Evolutionary conservation across 768 basidiomycete species (phyloP).

Genomic region (Auricularia heimuer): DNA sequence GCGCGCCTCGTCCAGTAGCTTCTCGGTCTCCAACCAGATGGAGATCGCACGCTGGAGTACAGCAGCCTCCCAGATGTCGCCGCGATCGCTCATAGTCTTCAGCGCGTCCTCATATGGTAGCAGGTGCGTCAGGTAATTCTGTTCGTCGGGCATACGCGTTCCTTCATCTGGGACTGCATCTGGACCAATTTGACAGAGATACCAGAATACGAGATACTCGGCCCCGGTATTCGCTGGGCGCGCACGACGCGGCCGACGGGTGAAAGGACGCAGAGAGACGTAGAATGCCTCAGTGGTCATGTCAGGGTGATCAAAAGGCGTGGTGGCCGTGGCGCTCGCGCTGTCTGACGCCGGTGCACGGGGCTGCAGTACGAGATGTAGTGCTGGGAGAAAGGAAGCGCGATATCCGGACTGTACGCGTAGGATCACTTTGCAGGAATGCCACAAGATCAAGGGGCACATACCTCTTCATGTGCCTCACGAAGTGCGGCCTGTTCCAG

Average conservation of each 20-base stretch:
- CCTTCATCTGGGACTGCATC: conserved; percentile 41
- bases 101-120: conserved; percentile 35
- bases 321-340: not conserved
- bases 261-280: conserved; percentile 26
- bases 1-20: no score
- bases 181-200: conserved; percentile 40
- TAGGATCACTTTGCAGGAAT: conserved; percentile 28
- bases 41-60: no score
- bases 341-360: not conserved
- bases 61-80: no score
- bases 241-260: conserved; percentile 8
- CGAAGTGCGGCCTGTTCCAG: conserved; percentile 49
- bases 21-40: no score
- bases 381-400: conserved; percentile 1
- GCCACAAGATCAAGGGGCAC: conserved; percentile 42
- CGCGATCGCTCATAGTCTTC: not conserved
- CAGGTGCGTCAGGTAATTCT: conserved; percentile 35
- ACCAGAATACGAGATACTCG: conserved; percentile 49
- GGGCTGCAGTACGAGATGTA: conserved; percentile 4
- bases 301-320: not conserved
- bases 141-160: conserved; percentile 52
- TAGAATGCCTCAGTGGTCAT: conserved; percentile 37
- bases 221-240: conserved; percentile 21
- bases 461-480: conserved; percentile 61
- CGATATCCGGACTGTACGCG: not conserved